Evolutionary conservation across 2,329 filamentous ascomycete species (phyloP).

Genomic region (Sarocladiaceae sp.): DNA sequence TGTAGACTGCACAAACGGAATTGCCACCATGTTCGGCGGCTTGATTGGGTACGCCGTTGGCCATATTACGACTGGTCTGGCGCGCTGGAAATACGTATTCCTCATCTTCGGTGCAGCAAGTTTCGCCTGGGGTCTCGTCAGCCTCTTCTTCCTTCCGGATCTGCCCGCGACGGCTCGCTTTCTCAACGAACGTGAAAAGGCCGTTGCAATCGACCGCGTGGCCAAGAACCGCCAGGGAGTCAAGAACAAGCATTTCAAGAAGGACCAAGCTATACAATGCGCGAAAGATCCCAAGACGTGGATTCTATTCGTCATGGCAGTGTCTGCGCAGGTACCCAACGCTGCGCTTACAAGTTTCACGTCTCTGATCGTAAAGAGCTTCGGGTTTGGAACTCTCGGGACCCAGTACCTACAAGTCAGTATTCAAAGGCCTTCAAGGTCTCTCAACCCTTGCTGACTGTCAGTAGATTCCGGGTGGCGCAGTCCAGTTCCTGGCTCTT

Average conservation of each 20-base stretch:
- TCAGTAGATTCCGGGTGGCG: constrained; percentile 9
- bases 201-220: constrained; percentile 41
- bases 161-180: constrained; percentile 57
- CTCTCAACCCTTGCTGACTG: not conserved
- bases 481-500: constrained; percentile 12
- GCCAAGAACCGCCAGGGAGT: constrained; percentile 61
- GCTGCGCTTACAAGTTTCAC: constrained; percentile 18
- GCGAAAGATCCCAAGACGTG: constrained; percentile 49
- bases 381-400: constrained; percentile 22
- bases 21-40: constrained; percentile 56
- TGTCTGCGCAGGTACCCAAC: constrained; percentile 32
- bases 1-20: constrained; percentile 36
- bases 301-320: constrained; percentile 40
- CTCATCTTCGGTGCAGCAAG: constrained; percentile 53
- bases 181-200: constrained; percentile 49
- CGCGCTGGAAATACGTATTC: constrained; percentile 52
- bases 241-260: constrained; percentile 61
- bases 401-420: constrained; percentile 13
- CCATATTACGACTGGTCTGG: constrained; percentile 46
- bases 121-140: constrained; percentile 46
- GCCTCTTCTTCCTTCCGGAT: constrained; percentile 55
- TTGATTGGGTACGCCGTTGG: constrained; percentile 53
- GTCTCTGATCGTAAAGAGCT: constrained; percentile 25
- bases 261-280: constrained; percentile 52
- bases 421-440: constrained; percentile 4